Evolutionary conservation across 2,329 filamentous ascomycete genomes (phyloP).

Genomic region (Thermoascus crustaceus): DNA sequence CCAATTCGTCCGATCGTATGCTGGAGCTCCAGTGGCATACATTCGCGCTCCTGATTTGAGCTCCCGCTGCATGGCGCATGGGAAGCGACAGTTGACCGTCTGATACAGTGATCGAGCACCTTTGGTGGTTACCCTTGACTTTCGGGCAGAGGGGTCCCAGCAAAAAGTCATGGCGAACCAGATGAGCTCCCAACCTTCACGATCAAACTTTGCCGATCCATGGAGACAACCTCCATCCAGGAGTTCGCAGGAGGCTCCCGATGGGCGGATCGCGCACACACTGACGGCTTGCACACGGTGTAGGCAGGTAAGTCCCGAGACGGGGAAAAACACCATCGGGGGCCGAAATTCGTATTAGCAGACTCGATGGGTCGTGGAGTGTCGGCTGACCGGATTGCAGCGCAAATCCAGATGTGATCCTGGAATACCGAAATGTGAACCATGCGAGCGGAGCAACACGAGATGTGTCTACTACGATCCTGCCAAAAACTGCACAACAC

Average conservation of each 20-base stretch:
- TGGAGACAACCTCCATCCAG: constrained; percentile 20
- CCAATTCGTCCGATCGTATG: constrained; percentile 9
- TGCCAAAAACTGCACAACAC: constrained; percentile 74
- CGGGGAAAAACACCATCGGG: too few relatives aligned
- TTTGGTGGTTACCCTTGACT: background rate
- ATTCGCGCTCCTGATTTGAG: constrained; percentile 6
- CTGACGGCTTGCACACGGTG: constrained; percentile 43
- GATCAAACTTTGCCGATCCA: constrained; percentile 18
- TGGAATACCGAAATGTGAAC: constrained; percentile 79
- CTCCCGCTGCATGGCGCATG: too few relatives aligned
- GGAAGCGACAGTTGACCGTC: background rate
- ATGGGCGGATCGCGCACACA: constrained; percentile 38
- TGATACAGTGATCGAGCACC: background rate
- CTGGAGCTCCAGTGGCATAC: constrained; percentile 9
- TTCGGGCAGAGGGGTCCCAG: background rate
- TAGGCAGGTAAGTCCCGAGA: constrained; percentile 38
- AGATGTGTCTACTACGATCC: constrained; percentile 95
- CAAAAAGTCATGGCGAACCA: constrained; percentile 18
- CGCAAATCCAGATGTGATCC: constrained; percentile 96
- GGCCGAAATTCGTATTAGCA: too few relatives aligned
- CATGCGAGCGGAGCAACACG: constrained; percentile 85
- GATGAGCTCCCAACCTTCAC: constrained; percentile 8
- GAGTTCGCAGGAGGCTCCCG: constrained; percentile 22
- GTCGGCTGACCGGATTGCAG: constrained; percentile 38
- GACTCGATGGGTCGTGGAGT: background rate